Evolutionary conservation across 306 rosid species (phyloP), one percentile per base, ranked within the genome.

Genomic region (Vigna reflexopilosa): DNA sequence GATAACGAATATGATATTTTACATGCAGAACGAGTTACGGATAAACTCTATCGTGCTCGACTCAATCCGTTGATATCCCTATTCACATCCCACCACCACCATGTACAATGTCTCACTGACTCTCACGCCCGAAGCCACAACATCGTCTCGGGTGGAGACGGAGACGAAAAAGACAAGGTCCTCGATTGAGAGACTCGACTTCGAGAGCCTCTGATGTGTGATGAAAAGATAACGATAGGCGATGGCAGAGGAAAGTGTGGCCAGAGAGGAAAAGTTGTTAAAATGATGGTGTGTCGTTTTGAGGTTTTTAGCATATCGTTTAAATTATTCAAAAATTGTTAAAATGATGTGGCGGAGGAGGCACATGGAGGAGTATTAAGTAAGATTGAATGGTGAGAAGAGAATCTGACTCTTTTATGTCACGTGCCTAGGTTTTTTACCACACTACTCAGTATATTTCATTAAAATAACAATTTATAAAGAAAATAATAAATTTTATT

Each of bases 361-460:
- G 20, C 86, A 84, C 87, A 87, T 88, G 89, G 86, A 51, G 47
- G 72, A 26, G 42, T 76, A 91, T 81, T 90, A 86, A 88, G 52
- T 24, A 9, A 73, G 62, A 66, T 49, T 59, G 10, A 9, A 17
- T 1, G 12, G 32, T 34, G 52, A 10, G 2, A n/a, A 17, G 9
- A 7, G 9, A 44, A 9, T 13, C 6, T 16, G 2, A 10, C 15
- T 48, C 4, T 34, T 13, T 32, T 47, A 22, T 48, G 78, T 26
- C 82, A 57, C 89, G 80, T 88, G 87, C n/a, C 30, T 0, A 8
- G 11, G 45, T 1, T 40, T 7, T 26, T 2, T 7, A 40, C 9
- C 6, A 40, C 45, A 8, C 12, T 40, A 2, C 11, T 40, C 0
- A 1, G 0, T 2, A 40, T 2, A 7, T 7, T 40, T 1, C 45